Conservation (phyloP, 306 rosid species). For the Astragalus membranaceus region DNA sequence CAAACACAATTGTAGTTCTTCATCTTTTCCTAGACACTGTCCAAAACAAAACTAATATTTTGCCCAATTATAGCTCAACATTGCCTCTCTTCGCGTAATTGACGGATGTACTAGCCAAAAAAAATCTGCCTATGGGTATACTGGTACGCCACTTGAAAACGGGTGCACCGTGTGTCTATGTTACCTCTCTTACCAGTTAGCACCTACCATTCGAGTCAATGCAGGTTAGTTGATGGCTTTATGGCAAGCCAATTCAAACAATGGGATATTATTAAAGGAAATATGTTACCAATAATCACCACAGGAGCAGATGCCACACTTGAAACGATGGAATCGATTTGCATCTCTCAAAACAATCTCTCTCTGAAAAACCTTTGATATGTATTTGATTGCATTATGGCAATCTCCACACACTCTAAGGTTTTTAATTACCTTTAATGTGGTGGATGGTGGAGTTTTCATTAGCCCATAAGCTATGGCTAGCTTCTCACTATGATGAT, state of each 20-base stretch:
- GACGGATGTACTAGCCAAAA: too few relatives aligned
- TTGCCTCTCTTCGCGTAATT: too few relatives aligned
- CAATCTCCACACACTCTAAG: conserved; percentile 79
- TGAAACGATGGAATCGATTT: conserved; percentile 69
- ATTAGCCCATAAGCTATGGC: conserved; percentile 58
- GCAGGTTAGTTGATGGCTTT: background rate
- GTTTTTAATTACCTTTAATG: conserved; percentile 62
- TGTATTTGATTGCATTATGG: conserved; percentile 65
- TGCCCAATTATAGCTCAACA: too few relatives aligned
- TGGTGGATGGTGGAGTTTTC: conserved; percentile 41
- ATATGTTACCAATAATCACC: conserved; percentile 57
- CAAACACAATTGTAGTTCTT: too few relatives aligned
- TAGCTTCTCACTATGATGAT: conserved; percentile 61
- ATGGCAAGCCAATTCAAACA: background rate
- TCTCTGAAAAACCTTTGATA: conserved; percentile 46
- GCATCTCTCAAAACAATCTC: conserved; percentile 75
- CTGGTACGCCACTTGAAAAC: background rate
- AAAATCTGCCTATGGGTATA: too few relatives aligned
- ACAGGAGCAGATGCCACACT: conserved; percentile 34
- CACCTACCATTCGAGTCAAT: background rate
- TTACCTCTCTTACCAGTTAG: background rate
- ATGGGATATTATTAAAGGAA: background rate
- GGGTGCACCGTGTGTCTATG: background rate
- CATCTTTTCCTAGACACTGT: too few relatives aligned
- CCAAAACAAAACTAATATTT: too few relatives aligned